Evolutionary conservation across 768 basidiomycete species (phyloP).

Genomic region (Ephemerocybe angulata): DNA sequence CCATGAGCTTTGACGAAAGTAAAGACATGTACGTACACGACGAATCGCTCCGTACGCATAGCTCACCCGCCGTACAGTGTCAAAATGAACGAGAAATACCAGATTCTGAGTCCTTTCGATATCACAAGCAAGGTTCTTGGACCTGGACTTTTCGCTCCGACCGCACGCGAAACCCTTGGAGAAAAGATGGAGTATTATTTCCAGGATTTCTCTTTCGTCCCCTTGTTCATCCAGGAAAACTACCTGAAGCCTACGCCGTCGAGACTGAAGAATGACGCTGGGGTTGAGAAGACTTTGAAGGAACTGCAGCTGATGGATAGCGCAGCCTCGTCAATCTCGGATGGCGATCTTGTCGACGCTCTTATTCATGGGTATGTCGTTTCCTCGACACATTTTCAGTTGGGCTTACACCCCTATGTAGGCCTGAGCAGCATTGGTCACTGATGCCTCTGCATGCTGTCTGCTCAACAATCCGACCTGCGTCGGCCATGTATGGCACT

Average conservation of each 20-base stretch:
- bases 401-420: constrained; percentile 25
- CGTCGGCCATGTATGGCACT: constrained; percentile 75
- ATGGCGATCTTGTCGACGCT: constrained; percentile 89
- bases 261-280: constrained; percentile 50
- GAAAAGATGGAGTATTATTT: constrained; percentile 98
- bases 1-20: constrained; percentile 89
- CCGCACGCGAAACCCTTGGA: constrained; percentile 72
- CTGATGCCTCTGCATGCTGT: constrained; percentile 93
- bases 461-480: constrained; percentile 84
- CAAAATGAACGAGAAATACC: constrained; percentile 89
- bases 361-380: constrained; percentile 82
- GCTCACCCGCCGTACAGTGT: constrained; percentile 44
- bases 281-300: constrained; percentile 64
- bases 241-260: constrained; percentile 84
- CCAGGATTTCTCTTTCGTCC: constrained; percentile 92
- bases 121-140: constrained; percentile 87
- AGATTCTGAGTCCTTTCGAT: constrained; percentile 88
- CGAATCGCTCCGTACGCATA: neutral
- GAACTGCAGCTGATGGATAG: constrained; percentile 78
- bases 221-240: constrained; percentile 95
- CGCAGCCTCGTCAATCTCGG: constrained; percentile 90
- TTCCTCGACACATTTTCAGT: neutral
- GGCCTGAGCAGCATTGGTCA: constrained; percentile 93
- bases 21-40: constrained; percentile 71
- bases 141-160: constrained; percentile 85